Percentiles rank a stretch among this genome's conserved stretches.
phyloP scores from a whole-genome alignment of 371 early-diverging fungal species.

The Gilbertella persicaria region DNA sequence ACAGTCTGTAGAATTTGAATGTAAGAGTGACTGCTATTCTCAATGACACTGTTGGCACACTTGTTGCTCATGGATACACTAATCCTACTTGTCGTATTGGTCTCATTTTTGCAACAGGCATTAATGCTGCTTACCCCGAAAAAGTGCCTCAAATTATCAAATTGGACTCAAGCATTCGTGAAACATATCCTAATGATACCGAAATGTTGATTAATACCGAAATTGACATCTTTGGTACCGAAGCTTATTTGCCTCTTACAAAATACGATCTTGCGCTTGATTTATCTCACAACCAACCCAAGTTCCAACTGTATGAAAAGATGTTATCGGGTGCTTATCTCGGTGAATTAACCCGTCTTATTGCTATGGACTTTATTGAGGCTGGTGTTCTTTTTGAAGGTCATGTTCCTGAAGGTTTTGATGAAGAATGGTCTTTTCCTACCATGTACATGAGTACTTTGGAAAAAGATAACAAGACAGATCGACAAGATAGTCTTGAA shows the following conservation, averaged over 20 bases:
- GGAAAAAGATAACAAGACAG: conserved; percentile 32
- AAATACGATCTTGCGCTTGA: conserved; percentile 82
- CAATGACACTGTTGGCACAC: conserved; percentile 93
- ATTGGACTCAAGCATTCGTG: conserved; percentile 19
- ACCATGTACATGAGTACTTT: conserved; percentile 71
- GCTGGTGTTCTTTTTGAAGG: conserved; percentile 71
- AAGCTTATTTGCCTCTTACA: conserved; percentile 73
- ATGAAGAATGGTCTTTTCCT: conserved; percentile 69
- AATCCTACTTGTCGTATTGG: conserved; percentile 81
- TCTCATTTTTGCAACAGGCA: conserved; percentile 91
- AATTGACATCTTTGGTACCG: conserved; percentile 77
- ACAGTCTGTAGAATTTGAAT: conserved; percentile 50
- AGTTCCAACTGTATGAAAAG: conserved; percentile 89
- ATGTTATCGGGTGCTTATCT: conserved; percentile 92
- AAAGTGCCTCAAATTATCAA: conserved; percentile 25
- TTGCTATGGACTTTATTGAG: conserved; percentile 70
- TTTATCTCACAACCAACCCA: conserved; percentile 69
- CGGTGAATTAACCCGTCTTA: conserved; percentile 84
- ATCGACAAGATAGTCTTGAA: conserved; percentile 20
- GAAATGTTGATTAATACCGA: conserved; percentile 91
- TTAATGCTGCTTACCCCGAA: conserved; percentile 73
- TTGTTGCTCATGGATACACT: conserved; percentile 82
- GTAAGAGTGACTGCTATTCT: conserved; percentile 82
- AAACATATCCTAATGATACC: conserved; percentile 36
- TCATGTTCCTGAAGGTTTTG: conserved; percentile 55